Percentiles rank a stretch among this genome's conserved stretches.
Evolutionary conservation across 129 eudicot genomes (phyloP).

Genomic region (Flaveria robusta): DNA sequence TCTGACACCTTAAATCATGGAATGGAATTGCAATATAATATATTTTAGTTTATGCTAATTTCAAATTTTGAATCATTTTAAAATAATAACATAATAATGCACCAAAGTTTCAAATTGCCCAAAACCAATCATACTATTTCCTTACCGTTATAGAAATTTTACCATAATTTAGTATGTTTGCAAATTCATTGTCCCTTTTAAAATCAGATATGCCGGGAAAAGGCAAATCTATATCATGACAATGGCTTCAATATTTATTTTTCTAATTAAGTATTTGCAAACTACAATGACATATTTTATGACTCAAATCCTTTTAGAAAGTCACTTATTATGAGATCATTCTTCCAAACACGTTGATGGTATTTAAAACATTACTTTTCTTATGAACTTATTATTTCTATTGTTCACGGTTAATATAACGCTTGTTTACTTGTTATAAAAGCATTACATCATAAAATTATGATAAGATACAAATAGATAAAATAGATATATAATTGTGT

Average conservation of each 20-base stretch:
- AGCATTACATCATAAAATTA: no score
- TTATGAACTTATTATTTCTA: no score
- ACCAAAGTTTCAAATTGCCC: slow-evolving; percentile 11
- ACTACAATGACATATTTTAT: neutral
- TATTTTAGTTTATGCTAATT: slow-evolving; percentile 4
- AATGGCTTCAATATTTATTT: neutral
- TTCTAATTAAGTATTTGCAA: neutral
- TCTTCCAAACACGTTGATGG: no score
- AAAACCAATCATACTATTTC: slow-evolving; percentile 10
- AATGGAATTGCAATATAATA: neutral
- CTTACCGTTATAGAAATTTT: neutral
- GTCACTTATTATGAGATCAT: no score
- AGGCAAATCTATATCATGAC: neutral
- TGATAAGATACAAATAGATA: no score
- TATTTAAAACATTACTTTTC: no score
- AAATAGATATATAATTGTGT: no score
- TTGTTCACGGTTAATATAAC: no score
- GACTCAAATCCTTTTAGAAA: no score
- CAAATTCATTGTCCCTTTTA: neutral
- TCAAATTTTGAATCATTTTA: slow-evolving; percentile 1
- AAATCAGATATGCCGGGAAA: neutral
- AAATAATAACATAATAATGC: slow-evolving; percentile 5
- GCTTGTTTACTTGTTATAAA: no score
- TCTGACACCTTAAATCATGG: slow-evolving; percentile 19
- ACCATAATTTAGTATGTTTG: no score